Conservation (phyloP, 1,284 basidiomycete genomes). For the Papiliotrema terrestris region DNA sequence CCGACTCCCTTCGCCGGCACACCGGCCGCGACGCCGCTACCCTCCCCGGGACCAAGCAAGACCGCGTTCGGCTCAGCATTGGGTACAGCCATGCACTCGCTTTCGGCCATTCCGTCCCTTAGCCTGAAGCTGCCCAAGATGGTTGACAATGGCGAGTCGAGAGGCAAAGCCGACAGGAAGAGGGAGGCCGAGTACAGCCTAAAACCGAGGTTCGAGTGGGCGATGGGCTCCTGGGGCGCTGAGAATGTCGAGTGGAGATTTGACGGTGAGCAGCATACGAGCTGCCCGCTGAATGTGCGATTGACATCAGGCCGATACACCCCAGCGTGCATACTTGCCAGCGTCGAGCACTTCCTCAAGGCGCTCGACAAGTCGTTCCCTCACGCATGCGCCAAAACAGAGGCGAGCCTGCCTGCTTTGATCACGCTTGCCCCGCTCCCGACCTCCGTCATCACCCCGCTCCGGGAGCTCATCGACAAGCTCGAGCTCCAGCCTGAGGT, state of each 20-base stretch:
- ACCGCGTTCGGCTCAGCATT: slow-evolving; percentile 10
- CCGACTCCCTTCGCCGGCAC: slow-evolving; percentile 38
- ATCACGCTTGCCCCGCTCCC: slow-evolving; percentile 29
- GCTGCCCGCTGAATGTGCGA: too few species aligned
- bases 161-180: slow-evolving; percentile 24
- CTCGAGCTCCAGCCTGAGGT: slow-evolving; percentile 18
- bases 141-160: slow-evolving; percentile 20
- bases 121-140: slow-evolving; percentile 23
- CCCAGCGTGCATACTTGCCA: slow-evolving; percentile 23
- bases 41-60: slow-evolving; percentile 24
- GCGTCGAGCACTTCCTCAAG: slow-evolving; percentile 28
- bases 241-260: slow-evolving; percentile 29
- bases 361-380: slow-evolving; percentile 29
- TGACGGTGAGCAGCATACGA: slow-evolving; percentile 31
- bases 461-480: slow-evolving; percentile 13
- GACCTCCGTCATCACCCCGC: slow-evolving; percentile 10
- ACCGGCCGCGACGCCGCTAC: slow-evolving; percentile 29
- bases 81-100: slow-evolving; percentile 4
- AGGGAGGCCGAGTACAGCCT: slow-evolving; percentile 31
- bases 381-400: slow-evolving; percentile 12
- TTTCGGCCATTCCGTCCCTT: slow-evolving; percentile 22
- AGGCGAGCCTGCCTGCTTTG: slow-evolving; percentile 21
- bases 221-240: slow-evolving; percentile 32
- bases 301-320: slow-evolving; percentile 30
- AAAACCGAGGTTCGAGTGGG: slow-evolving; percentile 36